phyloP scores from a whole-genome alignment of 1,139 yeast species.

The Taphrina communis region DNA sequence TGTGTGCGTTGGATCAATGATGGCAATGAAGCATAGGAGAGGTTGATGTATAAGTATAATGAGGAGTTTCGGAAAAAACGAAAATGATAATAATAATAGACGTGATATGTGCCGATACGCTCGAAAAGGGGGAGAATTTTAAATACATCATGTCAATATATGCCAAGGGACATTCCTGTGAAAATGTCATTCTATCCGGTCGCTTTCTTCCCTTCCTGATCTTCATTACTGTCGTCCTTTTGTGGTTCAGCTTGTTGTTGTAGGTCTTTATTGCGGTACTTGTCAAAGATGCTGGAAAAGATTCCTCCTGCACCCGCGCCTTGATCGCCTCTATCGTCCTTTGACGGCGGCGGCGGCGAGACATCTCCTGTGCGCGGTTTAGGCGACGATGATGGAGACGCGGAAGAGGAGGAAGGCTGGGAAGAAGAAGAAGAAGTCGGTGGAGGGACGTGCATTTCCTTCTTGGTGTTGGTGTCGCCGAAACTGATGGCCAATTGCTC shows the following conservation, averaged over 20 bases:
- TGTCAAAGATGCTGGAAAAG: constrained; percentile 35
- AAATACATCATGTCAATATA: background rate
- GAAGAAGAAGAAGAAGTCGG: background rate
- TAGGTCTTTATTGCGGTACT: constrained; percentile 26
- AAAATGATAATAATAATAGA: background rate
- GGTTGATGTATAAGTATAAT: too few relatives aligned
- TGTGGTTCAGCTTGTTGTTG: background rate
- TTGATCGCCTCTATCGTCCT: background rate
- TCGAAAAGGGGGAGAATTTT: background rate
- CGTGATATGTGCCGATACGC: constrained; percentile 12
- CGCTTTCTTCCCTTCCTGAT: constrained; percentile 24
- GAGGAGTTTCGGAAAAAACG: too few relatives aligned
- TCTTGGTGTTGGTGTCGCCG: constrained; percentile 75
- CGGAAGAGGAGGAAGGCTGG: too few relatives aligned
- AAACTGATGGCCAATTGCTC: constrained; percentile 94
- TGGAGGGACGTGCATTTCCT: constrained; percentile 23
- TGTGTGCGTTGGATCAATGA: too few relatives aligned
- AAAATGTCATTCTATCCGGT: background rate
- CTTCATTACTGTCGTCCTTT: constrained; percentile 14
- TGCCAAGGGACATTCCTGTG: background rate
- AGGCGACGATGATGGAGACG: too few relatives aligned
- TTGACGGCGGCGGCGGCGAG: background rate
- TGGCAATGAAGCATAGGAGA: background rate
- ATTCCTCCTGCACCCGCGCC: constrained; percentile 2
- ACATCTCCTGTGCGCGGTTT: constrained; percentile 1